Evolutionary conservation across 345 rosid species (phyloP).

Genomic region (Moricandia moricandioides): DNA sequence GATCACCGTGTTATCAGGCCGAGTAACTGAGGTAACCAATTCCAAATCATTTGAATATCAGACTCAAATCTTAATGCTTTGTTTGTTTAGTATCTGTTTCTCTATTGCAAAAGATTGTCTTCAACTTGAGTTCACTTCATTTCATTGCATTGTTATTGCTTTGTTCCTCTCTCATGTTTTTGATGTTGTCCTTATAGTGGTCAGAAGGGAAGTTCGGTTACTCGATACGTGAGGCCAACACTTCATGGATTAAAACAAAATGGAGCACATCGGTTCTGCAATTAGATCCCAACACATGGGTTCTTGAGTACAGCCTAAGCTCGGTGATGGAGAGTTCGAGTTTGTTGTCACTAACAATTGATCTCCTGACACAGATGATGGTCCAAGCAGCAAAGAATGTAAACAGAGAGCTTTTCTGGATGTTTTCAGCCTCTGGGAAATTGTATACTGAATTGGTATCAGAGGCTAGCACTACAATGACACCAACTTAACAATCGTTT

Average conservation of each 20-base stretch:
- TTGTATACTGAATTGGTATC: slow-evolving; percentile 18
- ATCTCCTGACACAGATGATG: slow-evolving; percentile 43
- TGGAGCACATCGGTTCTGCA: slow-evolving; percentile 62
- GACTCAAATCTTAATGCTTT: slow-evolving; percentile 2
- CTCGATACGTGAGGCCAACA: slow-evolving; percentile 44
- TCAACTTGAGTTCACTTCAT: too few species aligned
- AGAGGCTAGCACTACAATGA: slow-evolving; percentile 23
- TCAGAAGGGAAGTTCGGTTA: slow-evolving; percentile 52
- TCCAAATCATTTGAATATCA: background rate
- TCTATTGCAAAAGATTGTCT: too few species aligned
- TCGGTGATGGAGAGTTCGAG: slow-evolving; percentile 48
- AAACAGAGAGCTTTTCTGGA: slow-evolving; percentile 17
- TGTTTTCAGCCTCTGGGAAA: slow-evolving; percentile 23
- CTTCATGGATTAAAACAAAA: slow-evolving; percentile 55
- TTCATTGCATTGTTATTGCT: too few species aligned
- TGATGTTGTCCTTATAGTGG: slow-evolving; percentile 52
- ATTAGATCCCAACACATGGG: slow-evolving; percentile 72
- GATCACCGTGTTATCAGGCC: slow-evolving; percentile 64
- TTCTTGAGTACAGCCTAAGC: slow-evolving; percentile 65
- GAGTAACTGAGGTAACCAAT: slow-evolving; percentile 65
- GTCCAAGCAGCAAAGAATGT: slow-evolving; percentile 25
- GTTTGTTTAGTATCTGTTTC: background rate
- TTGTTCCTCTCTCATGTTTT: background rate
- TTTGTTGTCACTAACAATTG: slow-evolving; percentile 44
- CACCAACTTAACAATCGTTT: slow-evolving; percentile 27